phyloP scores from a whole-genome alignment of 192 early-diverging fungal species.

The Spinellus fusiger region DNA sequence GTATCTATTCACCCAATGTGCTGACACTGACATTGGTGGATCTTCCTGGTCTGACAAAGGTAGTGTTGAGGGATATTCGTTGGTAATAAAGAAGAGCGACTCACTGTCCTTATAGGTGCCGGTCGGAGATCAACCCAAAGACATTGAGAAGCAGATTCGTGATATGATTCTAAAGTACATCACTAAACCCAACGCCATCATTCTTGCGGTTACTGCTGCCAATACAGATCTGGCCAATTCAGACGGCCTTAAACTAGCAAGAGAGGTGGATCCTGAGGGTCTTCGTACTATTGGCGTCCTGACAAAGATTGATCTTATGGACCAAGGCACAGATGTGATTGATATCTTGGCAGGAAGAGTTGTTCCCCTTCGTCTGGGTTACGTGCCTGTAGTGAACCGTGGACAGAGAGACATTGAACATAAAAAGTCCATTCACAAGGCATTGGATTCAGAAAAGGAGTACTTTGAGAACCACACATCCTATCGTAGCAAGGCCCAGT shows the following conservation, averaged over 20 bases:
- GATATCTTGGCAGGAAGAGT: slow-evolving; percentile 96
- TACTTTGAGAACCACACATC: slow-evolving; percentile 96
- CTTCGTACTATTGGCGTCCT: slow-evolving; percentile 97
- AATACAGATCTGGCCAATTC: slow-evolving; percentile 99
- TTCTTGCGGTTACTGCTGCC: slow-evolving; percentile 95
- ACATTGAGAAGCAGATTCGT: slow-evolving; percentile 97
- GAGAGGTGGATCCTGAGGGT: slow-evolving; percentile 97
- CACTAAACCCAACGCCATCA: slow-evolving; percentile 97
- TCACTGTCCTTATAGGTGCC: slow-evolving; percentile 67
- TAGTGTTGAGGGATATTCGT: too few relatives aligned
- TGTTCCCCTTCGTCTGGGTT: slow-evolving; percentile 96
- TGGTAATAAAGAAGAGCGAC: too few relatives aligned
- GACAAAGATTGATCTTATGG: slow-evolving; percentile 99
- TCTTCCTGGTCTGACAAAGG: slow-evolving; percentile 97
- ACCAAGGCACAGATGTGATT: slow-evolving; percentile 98
- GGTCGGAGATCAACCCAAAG: slow-evolving; percentile 98
- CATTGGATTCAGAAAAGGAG: slow-evolving; percentile 82
- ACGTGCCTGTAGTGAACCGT: slow-evolving; percentile 99
- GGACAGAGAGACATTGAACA: slow-evolving; percentile 96
- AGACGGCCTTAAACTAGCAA: slow-evolving; percentile 95
- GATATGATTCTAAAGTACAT: slow-evolving; percentile 99
- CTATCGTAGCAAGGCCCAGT: slow-evolving; percentile 97
- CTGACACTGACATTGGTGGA: slow-evolving; percentile 97
- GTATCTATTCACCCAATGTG: slow-evolving; percentile 98
- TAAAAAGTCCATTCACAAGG: slow-evolving; percentile 85